Percentiles rank a stretch among this genome's conserved stretches.
phyloP scores from a whole-genome alignment of 2,329 filamentous ascomycete species.

The Cyphellophora attinorum region DNA sequence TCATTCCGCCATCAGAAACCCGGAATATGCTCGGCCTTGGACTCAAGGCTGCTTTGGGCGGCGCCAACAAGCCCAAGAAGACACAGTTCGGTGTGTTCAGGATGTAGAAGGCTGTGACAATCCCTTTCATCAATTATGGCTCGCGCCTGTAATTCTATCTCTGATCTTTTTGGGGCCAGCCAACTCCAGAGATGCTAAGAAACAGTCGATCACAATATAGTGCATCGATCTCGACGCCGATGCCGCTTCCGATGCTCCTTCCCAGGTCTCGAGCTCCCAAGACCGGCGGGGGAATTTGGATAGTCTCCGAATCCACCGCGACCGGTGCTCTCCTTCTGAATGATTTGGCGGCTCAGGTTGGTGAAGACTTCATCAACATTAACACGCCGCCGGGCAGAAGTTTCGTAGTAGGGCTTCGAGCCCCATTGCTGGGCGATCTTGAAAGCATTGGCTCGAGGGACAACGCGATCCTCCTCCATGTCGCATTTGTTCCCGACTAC shows the following conservation, averaged over 20 bases:
- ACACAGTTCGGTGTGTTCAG: conserved; percentile 72
- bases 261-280: conserved; percentile 12
- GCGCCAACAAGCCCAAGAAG: conserved; percentile 50
- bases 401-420: conserved; percentile 81
- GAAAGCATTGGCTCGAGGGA: conserved; percentile 71
- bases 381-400: conserved; percentile 69
- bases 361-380: conserved; percentile 89
- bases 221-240: conserved; percentile 24
- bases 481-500: conserved; percentile 90
- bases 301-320: not conserved
- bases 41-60: conserved; percentile 61
- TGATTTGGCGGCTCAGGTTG: conserved; percentile 74
- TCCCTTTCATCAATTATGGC: no score
- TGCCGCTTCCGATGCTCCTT: conserved; percentile 21
- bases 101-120: conserved; percentile 64
- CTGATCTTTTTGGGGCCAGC: no score
- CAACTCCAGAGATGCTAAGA: no score
- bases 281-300: not conserved
- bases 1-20: conserved; percentile 70
- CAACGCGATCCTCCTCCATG: conserved; percentile 72
- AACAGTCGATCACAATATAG: conserved; percentile 20
- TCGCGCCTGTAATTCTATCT: no score
- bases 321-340: conserved; percentile 53
- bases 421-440: conserved; percentile 79
- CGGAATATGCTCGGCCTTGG: conserved; percentile 62